Conservation (phyloP, 106 monocot genomes). For the Agapanthus africanus region DNA sequence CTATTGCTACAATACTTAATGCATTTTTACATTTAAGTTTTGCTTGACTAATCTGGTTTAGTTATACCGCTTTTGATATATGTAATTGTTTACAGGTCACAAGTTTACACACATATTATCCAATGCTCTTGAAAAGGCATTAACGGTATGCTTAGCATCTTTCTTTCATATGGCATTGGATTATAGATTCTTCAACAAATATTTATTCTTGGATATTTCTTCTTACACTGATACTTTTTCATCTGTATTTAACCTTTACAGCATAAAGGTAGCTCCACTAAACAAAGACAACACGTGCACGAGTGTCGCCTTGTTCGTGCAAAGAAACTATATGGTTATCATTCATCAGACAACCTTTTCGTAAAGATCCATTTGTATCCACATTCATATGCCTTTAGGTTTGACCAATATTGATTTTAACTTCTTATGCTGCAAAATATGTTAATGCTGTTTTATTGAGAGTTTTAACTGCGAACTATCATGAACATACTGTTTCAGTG, state of each 20-base stretch:
- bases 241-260: slow-evolving; percentile 12
- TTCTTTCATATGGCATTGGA: slow-evolving; percentile 1
- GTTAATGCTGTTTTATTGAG: background rate
- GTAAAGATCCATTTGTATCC: slow-evolving; percentile 92
- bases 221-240: background rate
- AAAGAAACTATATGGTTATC: slow-evolving; percentile 86
- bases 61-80: background rate
- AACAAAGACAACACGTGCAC: slow-evolving; percentile 77
- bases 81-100: slow-evolving; percentile 34
- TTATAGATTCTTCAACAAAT: background rate
- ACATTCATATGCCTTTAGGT: slow-evolving; percentile 5
- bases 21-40: background rate
- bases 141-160: slow-evolving; percentile 39
- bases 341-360: slow-evolving; percentile 76
- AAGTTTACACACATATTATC: slow-evolving; percentile 35
- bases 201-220: background rate
- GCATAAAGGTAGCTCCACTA: slow-evolving; percentile 29
- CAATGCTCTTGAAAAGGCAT: slow-evolving; percentile 63
- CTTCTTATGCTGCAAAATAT: background rate
- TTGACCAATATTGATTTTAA: background rate
- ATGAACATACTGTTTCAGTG: no score
- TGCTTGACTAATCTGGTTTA: background rate
- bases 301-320: slow-evolving; percentile 78
- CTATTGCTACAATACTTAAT: background rate
- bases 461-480: no score